These are phyloP conservation scores for Fusarium pseudograminearum DNA, from an alignment of 2,329 filamentous ascomycete genomes.

Conservation along the genomic window DNA sequence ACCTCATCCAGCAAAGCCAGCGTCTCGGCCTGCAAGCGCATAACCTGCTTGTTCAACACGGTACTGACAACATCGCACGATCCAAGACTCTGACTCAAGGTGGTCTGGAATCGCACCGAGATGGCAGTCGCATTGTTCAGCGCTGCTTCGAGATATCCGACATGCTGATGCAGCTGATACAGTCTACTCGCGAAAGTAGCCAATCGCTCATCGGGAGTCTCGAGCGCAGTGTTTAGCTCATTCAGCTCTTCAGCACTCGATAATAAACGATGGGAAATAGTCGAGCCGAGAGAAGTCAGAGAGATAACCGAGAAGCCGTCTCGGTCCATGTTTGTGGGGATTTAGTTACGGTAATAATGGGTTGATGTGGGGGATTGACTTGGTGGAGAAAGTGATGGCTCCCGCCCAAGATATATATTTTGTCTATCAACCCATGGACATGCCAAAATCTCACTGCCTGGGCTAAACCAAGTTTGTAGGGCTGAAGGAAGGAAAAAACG, in stretches of 20 bases:
- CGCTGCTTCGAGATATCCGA: conserved; percentile 45
- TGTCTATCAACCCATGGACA: background rate
- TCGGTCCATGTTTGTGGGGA: conserved; percentile 47
- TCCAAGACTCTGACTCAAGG: conserved; percentile 46
- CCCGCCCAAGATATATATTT: conserved; percentile 2
- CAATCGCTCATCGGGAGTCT: conserved; percentile 36
- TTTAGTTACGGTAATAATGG: background rate
- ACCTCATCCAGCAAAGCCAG: conserved; percentile 42
- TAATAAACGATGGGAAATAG: conserved; percentile 49
- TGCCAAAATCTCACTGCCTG: conserved; percentile 11
- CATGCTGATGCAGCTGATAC: conserved; percentile 44
- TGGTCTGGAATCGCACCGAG: conserved; percentile 49
- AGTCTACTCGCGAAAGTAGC: conserved; percentile 43
- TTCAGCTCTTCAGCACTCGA: conserved; percentile 50
- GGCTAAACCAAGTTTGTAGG: conserved; percentile 17
- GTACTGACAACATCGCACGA: conserved; percentile 49
- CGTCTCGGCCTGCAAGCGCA: conserved; percentile 48
- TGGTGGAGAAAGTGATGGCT: conserved; percentile 10
- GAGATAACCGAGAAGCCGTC: conserved; percentile 53
- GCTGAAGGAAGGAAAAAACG: conserved; percentile 14
- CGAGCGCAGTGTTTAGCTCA: conserved; percentile 40
- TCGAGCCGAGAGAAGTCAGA: conserved; percentile 49
- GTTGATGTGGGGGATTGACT: conserved; percentile 1
- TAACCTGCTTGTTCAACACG: conserved; percentile 52
- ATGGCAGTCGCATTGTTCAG: conserved; percentile 45